Percentiles rank a stretch among this genome's conserved stretches.
Conservation (phyloP, 495 filamentous ascomycete genomes). For the Choiromyces venosus region DNA sequence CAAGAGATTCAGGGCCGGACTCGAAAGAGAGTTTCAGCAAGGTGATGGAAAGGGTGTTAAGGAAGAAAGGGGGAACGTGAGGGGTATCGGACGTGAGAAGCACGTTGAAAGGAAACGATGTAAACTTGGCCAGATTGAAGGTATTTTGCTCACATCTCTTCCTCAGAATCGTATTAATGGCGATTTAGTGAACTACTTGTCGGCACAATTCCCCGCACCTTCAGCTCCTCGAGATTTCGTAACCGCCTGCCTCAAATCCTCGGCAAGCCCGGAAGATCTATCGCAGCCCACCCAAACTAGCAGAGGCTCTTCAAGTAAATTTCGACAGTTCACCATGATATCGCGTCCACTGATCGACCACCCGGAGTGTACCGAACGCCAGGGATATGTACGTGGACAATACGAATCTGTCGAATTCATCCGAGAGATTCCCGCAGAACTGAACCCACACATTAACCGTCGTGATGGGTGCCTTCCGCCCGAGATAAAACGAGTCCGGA, state of each 20-base stretch:
- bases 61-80: constrained; percentile 53
- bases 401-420: constrained; percentile 94
- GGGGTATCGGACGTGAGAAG: constrained; percentile 77
- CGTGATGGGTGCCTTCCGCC: constrained; percentile 17
- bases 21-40: constrained; percentile 51
- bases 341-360: constrained; percentile 72
- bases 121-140: constrained; percentile 54
- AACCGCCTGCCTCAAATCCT: constrained; percentile 58
- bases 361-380: constrained; percentile 59
- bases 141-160: constrained; percentile 44
- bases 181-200: constrained; percentile 66
- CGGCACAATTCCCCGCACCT: constrained; percentile 83
- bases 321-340: constrained; percentile 68
- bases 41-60: constrained; percentile 47
- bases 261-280: constrained; percentile 28
- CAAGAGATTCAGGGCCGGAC: constrained; percentile 56
- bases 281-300: constrained; percentile 43
- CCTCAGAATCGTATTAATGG: neutral
- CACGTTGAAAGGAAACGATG: constrained; percentile 57
- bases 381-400: constrained; percentile 70
- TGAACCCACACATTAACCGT: constrained; percentile 33
- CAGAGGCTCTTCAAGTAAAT: constrained; percentile 5
- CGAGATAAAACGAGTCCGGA: constrained; percentile 38
- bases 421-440: constrained; percentile 63
- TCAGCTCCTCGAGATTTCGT: constrained; percentile 86